Conservation (phyloP, 345 rosid genomes). For the Moringa oleifera region DNA sequence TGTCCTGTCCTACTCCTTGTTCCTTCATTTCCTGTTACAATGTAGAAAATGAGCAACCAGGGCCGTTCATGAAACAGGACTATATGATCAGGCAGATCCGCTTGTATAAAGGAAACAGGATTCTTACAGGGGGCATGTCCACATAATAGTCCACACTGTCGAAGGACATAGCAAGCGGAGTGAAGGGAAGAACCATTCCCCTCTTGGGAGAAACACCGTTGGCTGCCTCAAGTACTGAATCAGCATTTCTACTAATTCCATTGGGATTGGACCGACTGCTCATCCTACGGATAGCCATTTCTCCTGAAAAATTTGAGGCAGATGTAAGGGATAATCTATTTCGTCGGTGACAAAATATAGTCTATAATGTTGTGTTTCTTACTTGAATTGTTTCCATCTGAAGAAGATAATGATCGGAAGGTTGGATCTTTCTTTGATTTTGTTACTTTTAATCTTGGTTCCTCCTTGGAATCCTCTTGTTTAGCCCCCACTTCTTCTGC, state of each 20-base stretch:
- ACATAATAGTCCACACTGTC: slow-evolving; percentile 60
- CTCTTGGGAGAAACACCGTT: slow-evolving; percentile 39
- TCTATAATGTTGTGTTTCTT: slow-evolving; percentile 10
- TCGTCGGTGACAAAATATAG: no score
- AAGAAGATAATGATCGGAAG: slow-evolving; percentile 28
- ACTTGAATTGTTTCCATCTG: slow-evolving; percentile 41
- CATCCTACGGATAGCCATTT: slow-evolving; percentile 32
- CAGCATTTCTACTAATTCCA: slow-evolving; percentile 25
- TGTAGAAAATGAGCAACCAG: neutral
- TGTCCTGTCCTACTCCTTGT: slow-evolving; percentile 67
- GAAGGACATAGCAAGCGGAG: slow-evolving; percentile 75
- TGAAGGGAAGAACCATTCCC: slow-evolving; percentile 87
- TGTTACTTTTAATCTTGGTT: slow-evolving; percentile 12
- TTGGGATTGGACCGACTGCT: slow-evolving; percentile 19
- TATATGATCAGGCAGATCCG: neutral
- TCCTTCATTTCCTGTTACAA: slow-evolving; percentile 72
- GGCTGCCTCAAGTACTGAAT: slow-evolving; percentile 25
- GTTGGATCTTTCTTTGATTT: slow-evolving; percentile 9
- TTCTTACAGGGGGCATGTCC: slow-evolving; percentile 73
- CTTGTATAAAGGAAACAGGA: neutral
- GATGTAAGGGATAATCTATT: no score
- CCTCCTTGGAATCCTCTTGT: slow-evolving; percentile 16
- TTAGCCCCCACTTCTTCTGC: slow-evolving; percentile 31
- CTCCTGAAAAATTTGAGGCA: slow-evolving; percentile 36
- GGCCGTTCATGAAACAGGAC: neutral